phyloP scores from a whole-genome alignment of 2,329 filamentous ascomycete species.

The Ascochyta clinopodiicola region DNA sequence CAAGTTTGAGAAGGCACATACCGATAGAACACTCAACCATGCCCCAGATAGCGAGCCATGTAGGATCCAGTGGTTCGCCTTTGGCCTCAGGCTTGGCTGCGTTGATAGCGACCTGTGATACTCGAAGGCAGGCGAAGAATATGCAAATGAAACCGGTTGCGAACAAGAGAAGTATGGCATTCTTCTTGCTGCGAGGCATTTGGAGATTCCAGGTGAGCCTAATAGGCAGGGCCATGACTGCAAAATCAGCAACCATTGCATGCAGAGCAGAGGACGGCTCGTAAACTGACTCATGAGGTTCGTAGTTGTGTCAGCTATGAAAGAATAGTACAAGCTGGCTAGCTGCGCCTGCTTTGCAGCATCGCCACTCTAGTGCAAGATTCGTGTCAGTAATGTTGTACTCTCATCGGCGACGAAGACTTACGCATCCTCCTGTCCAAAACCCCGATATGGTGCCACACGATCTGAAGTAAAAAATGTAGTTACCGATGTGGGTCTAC shows the following conservation, averaged over 20 bases:
- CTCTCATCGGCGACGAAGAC: conserved; percentile 16
- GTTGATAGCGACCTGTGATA: conserved; percentile 40
- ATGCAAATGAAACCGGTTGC: no score
- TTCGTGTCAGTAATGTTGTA: not conserved
- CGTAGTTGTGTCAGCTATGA: conserved; percentile 37
- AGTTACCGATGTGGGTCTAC: conserved; percentile 44
- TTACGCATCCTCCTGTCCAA: conserved; percentile 16
- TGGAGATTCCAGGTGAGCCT: no score
- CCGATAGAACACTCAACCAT: conserved; percentile 44
- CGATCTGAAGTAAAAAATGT: conserved; percentile 45
- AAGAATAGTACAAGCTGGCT: conserved; percentile 26
- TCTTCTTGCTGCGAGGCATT: no score
- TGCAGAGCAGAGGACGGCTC: conserved; percentile 1
- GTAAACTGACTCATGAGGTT: conserved; percentile 36
- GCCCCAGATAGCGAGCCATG: conserved; percentile 46
- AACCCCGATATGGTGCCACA: conserved; percentile 32
- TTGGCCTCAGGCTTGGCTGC: conserved; percentile 27
- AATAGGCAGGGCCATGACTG: no score
- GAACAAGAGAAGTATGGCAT: no score
- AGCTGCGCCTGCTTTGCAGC: conserved; percentile 29
- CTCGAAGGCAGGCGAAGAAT: conserved; percentile 23
- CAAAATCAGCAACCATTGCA: no score
- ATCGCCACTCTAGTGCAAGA: not conserved
- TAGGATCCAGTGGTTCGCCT: conserved; percentile 25
- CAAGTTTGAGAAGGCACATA: not conserved